Evolutionary conservation across 805 yeast species (phyloP).

Genomic region (Saccharomycopsis sp.): DNA sequence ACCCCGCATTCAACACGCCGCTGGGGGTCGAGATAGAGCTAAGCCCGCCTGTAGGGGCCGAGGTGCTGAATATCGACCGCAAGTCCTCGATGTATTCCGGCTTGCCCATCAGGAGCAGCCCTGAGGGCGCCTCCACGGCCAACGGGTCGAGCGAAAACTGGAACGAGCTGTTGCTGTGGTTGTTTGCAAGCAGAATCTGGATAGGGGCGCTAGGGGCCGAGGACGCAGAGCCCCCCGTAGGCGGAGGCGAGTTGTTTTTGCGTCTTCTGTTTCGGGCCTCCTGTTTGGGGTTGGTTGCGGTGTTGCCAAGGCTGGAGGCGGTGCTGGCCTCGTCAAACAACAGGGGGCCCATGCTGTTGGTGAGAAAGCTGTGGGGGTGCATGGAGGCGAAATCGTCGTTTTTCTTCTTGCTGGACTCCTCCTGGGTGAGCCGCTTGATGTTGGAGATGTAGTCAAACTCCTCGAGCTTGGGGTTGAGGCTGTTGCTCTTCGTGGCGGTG

Average conservation of each 20-base stretch:
- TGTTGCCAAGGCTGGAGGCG: neutral
- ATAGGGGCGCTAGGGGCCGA: neutral
- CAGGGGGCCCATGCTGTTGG: neutral
- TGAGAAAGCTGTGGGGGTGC: no score
- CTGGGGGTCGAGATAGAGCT: neutral
- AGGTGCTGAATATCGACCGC: neutral
- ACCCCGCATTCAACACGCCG: neutral
- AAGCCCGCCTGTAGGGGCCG: neutral
- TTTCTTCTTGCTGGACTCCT: neutral
- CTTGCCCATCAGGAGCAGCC: neutral
- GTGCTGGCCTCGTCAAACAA: neutral
- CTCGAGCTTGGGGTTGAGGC: neutral
- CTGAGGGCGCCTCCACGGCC: constrained; percentile 40
- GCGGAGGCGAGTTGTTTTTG: neutral
- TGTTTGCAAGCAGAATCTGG: neutral
- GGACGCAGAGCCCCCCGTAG: neutral
- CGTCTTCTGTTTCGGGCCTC: neutral
- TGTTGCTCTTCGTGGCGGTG: neutral
- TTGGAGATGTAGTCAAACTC: neutral
- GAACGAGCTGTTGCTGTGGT: constrained; percentile 24
- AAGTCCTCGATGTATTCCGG: neutral
- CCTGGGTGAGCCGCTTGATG: neutral
- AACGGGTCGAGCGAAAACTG: constrained; percentile 40
- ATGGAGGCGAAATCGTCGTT: neutral
- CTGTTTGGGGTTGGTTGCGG: neutral